phyloP scores from a whole-genome alignment of 202 grass and related monocot genomes.

The Schoenoplectus triqueter region DNA sequence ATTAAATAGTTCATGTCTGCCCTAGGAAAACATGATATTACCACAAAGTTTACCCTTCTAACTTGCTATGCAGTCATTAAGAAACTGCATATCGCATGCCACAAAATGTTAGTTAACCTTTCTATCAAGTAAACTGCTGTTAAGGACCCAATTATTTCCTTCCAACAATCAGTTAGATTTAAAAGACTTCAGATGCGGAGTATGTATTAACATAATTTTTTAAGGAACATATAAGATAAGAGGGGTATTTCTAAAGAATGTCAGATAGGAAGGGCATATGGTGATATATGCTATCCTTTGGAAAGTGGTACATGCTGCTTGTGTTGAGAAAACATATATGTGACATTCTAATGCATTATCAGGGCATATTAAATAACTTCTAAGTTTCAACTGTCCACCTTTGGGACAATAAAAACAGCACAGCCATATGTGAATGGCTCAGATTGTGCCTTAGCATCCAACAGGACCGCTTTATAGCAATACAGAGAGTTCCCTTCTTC shows the following conservation, averaged over 20 bases:
- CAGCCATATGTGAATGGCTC: conserved; percentile 71
- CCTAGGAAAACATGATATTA: neutral
- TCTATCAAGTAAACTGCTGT: neutral
- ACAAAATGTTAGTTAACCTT: conserved; percentile 17
- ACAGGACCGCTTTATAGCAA: conserved; percentile 74
- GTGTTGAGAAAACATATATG: neutral
- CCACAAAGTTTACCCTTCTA: too few relatives aligned
- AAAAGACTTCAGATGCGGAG: neutral
- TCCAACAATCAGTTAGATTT: neutral
- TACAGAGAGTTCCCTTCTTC: conserved; percentile 71
- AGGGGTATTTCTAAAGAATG: neutral
- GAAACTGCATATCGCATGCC: neutral
- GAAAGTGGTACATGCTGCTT: neutral
- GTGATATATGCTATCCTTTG: neutral
- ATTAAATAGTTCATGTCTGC: neutral
- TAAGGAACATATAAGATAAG: conserved; percentile 19
- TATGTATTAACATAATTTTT: neutral
- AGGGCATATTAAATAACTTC: neutral
- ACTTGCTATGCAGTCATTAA: neutral
- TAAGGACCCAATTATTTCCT: neutral
- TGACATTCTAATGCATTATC: neutral
- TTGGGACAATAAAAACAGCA: conserved; percentile 90
- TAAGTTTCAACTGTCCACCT: conserved; percentile 53
- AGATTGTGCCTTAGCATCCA: conserved; percentile 68
- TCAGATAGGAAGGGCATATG: neutral